Conservation (phyloP, 257 asterid species). For the Gynochthodes officinalis region DNA sequence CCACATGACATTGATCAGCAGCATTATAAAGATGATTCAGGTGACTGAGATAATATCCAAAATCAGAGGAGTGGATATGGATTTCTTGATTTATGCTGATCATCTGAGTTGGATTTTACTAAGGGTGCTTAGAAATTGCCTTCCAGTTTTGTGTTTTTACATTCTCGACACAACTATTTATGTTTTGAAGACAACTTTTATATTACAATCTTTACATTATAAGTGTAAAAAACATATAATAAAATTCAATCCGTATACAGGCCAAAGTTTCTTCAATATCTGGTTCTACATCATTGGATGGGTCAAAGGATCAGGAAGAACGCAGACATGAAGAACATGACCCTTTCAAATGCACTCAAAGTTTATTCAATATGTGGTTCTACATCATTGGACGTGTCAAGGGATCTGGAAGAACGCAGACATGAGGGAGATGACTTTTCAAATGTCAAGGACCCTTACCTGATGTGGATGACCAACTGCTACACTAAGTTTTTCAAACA, state of each 20-base stretch:
- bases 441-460: neutral
- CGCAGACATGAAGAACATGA: neutral
- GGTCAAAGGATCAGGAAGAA: constrained; percentile 24
- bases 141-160: no score
- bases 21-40: neutral
- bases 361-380: neutral
- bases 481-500: neutral
- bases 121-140: no score
- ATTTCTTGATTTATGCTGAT: no score
- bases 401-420: constrained; percentile 20
- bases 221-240: no score
- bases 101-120: no score
- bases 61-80: no score
- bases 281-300: constrained; percentile 19
- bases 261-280: neutral
- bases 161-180: no score
- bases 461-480: neutral
- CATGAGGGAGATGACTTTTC: neutral
- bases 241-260: no score
- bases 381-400: constrained; percentile 22
- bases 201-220: no score
- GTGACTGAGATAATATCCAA: neutral
- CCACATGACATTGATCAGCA: no score
- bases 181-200: no score
- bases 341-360: neutral